Evolutionary conservation across 169 alveolate genomes (phyloP), one percentile per base, ranked within the genome.

Genomic region (Plasmodium berghei): DNA sequence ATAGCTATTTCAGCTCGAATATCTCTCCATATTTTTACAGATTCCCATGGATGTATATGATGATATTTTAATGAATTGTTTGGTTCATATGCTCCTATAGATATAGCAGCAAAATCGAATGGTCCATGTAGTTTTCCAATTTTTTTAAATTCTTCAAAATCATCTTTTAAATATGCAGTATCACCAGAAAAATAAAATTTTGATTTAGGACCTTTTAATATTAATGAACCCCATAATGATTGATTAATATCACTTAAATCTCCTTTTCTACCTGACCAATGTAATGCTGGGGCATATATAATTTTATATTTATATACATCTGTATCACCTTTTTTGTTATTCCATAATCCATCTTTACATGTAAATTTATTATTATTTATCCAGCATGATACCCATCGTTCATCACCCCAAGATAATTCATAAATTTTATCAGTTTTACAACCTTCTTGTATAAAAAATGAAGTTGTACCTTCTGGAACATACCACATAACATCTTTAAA

Each of bases 31-130:
- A 77, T 77, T 20, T 77, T 77, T 14, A 77, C 80, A n/a, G 89
- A 77, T 34, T 77, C 89, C 89, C 89, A 77, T 16, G 89, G 89
- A 77, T 77, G 89, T 9, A 77, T 67, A 63, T 77, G 89, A 49
- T 77, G 89, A 42, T 77, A 77, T 77, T 63, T 77, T 45, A 77
- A 14, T 8, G 77, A 48, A 56, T 77, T 63, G 58, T 77, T 77
- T 70, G 89, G 89, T 64, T 77, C 89, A 22, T 77, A 77, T 9
- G 89, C 89, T 18, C 89, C 89, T 14, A 77, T 77, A 24, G 89
- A 49, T 49, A 77, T 48, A 12, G 89, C 89, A 42, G 89, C 89
- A 49, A 77, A 64, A 22, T 77, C 77, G 24, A 77, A 77, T 1
- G 89, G 89, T 2, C 89, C 89, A 77, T 77, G 89, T 2, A 77